phyloP scores from a whole-genome alignment of 495 filamentous ascomycete species.

The Umbilicaria muhlenbergii region DNA sequence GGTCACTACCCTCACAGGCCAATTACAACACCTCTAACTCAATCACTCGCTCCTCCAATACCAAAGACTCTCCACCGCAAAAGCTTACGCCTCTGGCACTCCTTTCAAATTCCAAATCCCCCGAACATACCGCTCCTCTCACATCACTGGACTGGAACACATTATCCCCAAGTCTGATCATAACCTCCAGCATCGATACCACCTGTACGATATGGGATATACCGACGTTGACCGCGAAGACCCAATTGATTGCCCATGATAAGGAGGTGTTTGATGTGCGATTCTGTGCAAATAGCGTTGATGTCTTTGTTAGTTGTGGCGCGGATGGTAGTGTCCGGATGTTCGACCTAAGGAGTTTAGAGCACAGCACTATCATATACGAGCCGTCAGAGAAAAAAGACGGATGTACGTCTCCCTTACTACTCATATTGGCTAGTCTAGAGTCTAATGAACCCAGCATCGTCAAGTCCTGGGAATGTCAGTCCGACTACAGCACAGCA shows the following conservation, averaged over 20 bases:
- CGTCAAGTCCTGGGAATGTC: slow-evolving; percentile 34
- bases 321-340: slow-evolving; percentile 96
- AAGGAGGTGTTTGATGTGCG: slow-evolving; percentile 98
- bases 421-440: neutral
- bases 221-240: slow-evolving; percentile 92
- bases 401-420: slow-evolving; percentile 38
- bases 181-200: slow-evolving; percentile 96
- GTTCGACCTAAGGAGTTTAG: slow-evolving; percentile 93
- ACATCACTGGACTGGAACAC: slow-evolving; percentile 98
- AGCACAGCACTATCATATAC: slow-evolving; percentile 98
- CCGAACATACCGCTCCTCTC: slow-evolving; percentile 91
- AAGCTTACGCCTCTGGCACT: slow-evolving; percentile 91
- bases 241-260: slow-evolving; percentile 95
- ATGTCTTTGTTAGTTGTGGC: slow-evolving; percentile 95
- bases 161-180: slow-evolving; percentile 87
- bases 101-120: slow-evolving; percentile 93
- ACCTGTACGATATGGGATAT: slow-evolving; percentile 99
- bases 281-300: slow-evolving; percentile 90
- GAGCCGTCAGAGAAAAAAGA: slow-evolving; percentile 85
- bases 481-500: slow-evolving; percentile 55
- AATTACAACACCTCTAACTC: slow-evolving; percentile 49
- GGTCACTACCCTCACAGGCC: slow-evolving; percentile 60
- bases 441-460: slow-evolving; percentile 7
- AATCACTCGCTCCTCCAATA: slow-evolving; percentile 52
- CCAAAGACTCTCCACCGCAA: slow-evolving; percentile 48